Evolutionary conservation across 768 basidiomycete genomes (phyloP), one percentile per base, ranked within the genome.

Genomic region (Amanita pallidorosea): DNA sequence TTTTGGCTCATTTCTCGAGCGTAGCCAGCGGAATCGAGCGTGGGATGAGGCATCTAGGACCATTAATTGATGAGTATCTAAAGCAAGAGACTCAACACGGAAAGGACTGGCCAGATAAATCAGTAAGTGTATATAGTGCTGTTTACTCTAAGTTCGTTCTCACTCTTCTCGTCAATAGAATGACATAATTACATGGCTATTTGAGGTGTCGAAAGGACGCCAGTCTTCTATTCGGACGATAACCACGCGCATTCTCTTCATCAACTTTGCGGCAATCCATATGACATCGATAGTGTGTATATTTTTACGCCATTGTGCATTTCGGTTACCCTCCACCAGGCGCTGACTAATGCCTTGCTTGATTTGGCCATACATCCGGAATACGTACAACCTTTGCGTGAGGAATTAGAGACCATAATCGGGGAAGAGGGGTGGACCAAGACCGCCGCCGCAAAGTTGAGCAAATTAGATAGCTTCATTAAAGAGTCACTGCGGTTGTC

Each of bases 181-280:
- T 46, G 75, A 77, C 51, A 53, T 77, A 22, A 62, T 77, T 0
- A 62, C 67, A 15, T 79, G 74, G 74, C 59, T 76, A 9, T 62
- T 77, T 35, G 72, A 73, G n/a, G 45, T 46, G 40, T 61, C 58
- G 5, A 70, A 72, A 0, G 55, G 59, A 5, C 62, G 61, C 5
- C 61, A 64, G 29, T 54, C 58, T 22, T 62, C 55, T 6, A 50
- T 63, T 1, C 51, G 59, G n/a, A 63, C 67, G 25, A 55, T 74
- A 7, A 63, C 65, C 1, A 55, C 55, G 0, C 63, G 68, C 17
- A 53, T 76, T 7, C 57, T 77, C 9, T 52, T 64, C 8, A 54
- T 72, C 34, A 72, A 73, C 55, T 72, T 75, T 47, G 70, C 66
- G 0, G 64, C 71, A 4, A 70, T 67, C 17, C 71, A 75, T 52